These are phyloP conservation scores for Camellia granthamiana DNA, from an alignment of 148 eudicot genomes.

Conservation along the genomic window DNA sequence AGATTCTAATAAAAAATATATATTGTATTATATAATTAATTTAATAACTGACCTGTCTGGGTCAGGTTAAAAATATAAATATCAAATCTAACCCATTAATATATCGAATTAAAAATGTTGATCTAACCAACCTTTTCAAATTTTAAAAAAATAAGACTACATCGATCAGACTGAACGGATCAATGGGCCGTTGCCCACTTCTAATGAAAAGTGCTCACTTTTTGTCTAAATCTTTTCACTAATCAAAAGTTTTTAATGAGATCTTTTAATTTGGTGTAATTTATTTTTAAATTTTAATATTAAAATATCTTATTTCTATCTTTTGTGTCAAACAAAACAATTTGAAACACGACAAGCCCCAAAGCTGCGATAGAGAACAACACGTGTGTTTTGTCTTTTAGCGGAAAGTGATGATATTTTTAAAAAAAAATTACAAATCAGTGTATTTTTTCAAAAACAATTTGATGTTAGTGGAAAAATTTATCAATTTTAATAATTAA, in stretches of 20 bases:
- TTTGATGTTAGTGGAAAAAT: too few relatives aligned
- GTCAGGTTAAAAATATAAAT: not conserved
- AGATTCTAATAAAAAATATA: not conserved
- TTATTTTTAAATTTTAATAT: not conserved
- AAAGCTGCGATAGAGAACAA: not conserved
- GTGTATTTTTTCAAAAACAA: too few relatives aligned
- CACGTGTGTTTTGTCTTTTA: too few relatives aligned
- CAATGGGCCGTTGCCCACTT: too few relatives aligned
- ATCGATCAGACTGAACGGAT: too few relatives aligned
- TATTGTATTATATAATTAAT: not conserved
- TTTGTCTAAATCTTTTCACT: not conserved
- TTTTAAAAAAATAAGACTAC: too few relatives aligned
- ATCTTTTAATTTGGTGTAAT: not conserved
- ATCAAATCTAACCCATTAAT: not conserved
- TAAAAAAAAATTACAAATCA: too few relatives aligned
- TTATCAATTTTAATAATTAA: too few relatives aligned
- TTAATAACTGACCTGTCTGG: not conserved
- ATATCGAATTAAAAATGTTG: too few relatives aligned
- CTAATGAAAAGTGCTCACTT: not conserved
- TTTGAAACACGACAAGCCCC: not conserved
- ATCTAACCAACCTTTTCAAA: too few relatives aligned
- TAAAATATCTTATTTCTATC: not conserved
- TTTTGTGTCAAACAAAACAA: not conserved
- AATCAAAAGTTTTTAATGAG: not conserved
- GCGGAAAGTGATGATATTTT: too few relatives aligned